Percentiles rank a stretch among this genome's conserved stretches.
Evolutionary conservation across 768 basidiomycete species (phyloP).

Genomic region (Tricholoma hemisulphureum): DNA sequence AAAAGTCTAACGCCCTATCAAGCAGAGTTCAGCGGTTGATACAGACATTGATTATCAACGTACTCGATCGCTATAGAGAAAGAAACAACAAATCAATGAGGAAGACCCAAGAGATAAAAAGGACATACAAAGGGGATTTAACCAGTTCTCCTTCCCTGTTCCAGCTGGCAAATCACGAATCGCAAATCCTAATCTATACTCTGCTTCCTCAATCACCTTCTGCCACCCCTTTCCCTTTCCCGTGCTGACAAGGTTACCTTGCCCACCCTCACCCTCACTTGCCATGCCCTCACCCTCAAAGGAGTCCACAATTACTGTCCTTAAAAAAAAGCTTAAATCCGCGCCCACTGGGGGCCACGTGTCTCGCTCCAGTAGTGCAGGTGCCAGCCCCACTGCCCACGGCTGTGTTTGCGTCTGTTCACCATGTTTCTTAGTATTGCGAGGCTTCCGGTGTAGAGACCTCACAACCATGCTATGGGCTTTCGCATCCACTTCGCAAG

Average conservation of each 20-base stretch:
- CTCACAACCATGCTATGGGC: slow-evolving; percentile 34
- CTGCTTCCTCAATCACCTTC: slow-evolving; percentile 56
- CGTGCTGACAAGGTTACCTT: slow-evolving; percentile 7
- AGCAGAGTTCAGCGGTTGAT: slow-evolving; percentile 10
- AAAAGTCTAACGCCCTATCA: slow-evolving; percentile 78
- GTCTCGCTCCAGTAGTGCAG: slow-evolving; percentile 66
- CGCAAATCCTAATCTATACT: slow-evolving; percentile 79
- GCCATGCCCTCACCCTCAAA: slow-evolving; percentile 39
- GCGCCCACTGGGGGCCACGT: slow-evolving; percentile 87
- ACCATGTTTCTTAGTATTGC: slow-evolving; percentile 21
- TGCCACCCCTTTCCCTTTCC: slow-evolving; percentile 11
- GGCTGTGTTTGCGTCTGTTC: slow-evolving; percentile 26
- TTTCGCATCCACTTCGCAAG: slow-evolving; percentile 38
- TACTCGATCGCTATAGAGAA: slow-evolving; percentile 46
- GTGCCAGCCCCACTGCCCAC: slow-evolving; percentile 73
- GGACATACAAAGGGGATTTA: slow-evolving; percentile 75
- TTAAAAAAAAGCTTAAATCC: slow-evolving; percentile 78
- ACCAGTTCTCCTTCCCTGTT: slow-evolving; percentile 70
- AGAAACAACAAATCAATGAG: not conserved
- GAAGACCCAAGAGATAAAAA: not conserved
- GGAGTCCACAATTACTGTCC: slow-evolving; percentile 84
- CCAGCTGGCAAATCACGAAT: slow-evolving; percentile 70
- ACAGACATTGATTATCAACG: not conserved
- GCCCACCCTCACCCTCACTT: slow-evolving; percentile 21
- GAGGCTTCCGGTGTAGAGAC: slow-evolving; percentile 31